Conservation (phyloP, 768 basidiomycete species). For the Suillus spraguei region DNA sequence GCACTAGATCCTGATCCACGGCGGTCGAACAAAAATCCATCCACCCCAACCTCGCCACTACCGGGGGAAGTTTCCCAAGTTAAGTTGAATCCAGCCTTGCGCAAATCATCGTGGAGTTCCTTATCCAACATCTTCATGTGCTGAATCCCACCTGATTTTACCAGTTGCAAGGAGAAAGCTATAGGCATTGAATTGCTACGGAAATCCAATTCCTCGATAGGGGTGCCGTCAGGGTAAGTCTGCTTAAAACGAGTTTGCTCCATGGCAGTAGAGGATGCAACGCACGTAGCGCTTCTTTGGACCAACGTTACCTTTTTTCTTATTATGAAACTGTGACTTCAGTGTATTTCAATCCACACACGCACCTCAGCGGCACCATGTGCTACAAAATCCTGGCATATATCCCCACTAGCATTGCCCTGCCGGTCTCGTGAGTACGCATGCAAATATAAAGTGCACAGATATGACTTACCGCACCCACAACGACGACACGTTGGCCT, state of each 20-base stretch:
- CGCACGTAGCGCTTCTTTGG: neutral
- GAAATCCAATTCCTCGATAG: neutral
- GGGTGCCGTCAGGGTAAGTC: neutral
- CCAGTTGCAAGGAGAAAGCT: neutral
- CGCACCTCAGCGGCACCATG: conserved; percentile 7
- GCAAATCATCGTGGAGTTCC: conserved; percentile 6
- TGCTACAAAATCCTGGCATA: conserved; percentile 2
- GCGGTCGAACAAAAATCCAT: neutral
- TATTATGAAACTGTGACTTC: neutral
- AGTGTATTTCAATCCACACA: neutral
- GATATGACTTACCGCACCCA: conserved; percentile 36
- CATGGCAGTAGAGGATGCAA: neutral
- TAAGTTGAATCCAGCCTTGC: conserved; percentile 2
- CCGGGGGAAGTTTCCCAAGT: conserved; percentile 4
- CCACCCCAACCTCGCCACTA: neutral
- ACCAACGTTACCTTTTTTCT: conserved; percentile 1
- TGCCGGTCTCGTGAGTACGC: neutral
- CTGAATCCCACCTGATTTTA: neutral
- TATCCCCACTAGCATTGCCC: conserved; percentile 4
- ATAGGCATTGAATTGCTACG: neutral
- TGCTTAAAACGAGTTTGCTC: neutral
- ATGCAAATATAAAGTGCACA: neutral
- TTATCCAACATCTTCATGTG: neutral
- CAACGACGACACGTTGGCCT: conserved; percentile 62
- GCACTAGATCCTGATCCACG: neutral